Conservation (phyloP, 2,329 filamentous ascomycete genomes). For the Aspergillus puulaauensis region DNA sequence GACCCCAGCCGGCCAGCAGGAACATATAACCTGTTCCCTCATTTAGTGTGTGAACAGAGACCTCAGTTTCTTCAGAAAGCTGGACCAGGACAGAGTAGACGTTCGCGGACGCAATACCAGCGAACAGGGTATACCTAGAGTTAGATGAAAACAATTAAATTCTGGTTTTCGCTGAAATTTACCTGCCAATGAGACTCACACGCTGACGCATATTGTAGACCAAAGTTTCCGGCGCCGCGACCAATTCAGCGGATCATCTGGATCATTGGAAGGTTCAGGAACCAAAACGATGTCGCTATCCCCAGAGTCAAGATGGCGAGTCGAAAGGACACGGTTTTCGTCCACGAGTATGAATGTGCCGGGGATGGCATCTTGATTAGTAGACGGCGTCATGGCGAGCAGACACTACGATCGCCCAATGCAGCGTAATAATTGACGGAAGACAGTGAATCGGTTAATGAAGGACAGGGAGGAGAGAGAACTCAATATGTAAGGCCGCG, state of each 20-base stretch:
- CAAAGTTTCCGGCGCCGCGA: constrained; percentile 42
- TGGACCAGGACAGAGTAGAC: constrained; percentile 42
- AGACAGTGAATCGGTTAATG: not conserved
- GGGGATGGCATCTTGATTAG: constrained; percentile 34
- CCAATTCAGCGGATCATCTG: constrained; percentile 51
- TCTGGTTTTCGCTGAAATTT: not conserved
- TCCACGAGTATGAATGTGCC: constrained; percentile 49
- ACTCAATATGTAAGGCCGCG: not conserved
- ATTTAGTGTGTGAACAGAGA: constrained; percentile 36
- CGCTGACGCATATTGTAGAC: constrained; percentile 43
- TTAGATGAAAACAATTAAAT: not conserved
- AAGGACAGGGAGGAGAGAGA: not conserved
- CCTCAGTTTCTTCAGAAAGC: constrained; percentile 36
- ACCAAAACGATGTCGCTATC: constrained; percentile 43
- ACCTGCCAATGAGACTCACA: constrained; percentile 26
- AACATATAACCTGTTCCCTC: constrained; percentile 44
- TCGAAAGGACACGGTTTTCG: constrained; percentile 33
- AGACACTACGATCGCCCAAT: not conserved
- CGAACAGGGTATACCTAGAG: constrained; percentile 38
- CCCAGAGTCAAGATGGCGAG: constrained; percentile 29
- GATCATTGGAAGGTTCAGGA: constrained; percentile 45
- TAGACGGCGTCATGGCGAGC: constrained; percentile 24
- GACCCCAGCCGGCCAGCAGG: constrained; percentile 45
- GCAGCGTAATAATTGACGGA: not conserved
- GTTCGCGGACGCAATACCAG: constrained; percentile 38